phyloP scores from a whole-genome alignment of 1,284 basidiomycete species.

The Ustilago cynodontis region DNA sequence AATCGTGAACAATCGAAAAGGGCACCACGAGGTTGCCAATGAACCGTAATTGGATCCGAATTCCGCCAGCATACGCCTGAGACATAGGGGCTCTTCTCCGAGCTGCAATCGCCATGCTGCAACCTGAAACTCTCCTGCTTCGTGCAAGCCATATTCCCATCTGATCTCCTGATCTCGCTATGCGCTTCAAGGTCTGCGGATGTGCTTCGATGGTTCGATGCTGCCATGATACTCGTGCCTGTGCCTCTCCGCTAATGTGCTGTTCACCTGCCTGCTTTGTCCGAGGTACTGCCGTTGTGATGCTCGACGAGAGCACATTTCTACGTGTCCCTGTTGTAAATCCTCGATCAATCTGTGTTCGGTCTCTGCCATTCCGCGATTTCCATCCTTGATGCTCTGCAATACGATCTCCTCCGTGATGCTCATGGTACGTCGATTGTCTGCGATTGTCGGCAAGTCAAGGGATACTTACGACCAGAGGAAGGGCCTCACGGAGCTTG shows the following conservation, averaged over 20 bases:
- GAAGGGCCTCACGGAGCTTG: slow-evolving; percentile 96
- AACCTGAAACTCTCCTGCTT: too few relatives aligned
- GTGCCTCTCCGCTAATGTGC: too few relatives aligned
- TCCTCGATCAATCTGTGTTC: neutral
- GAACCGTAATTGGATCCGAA: neutral
- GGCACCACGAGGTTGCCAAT: neutral
- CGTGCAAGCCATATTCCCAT: too few relatives aligned
- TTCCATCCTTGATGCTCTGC: neutral
- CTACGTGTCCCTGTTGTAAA: neutral
- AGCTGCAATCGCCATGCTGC: too few relatives aligned
- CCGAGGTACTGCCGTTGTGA: too few relatives aligned
- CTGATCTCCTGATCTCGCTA: too few relatives aligned
- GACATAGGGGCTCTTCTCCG: too few relatives aligned
- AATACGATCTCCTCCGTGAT: slow-evolving; percentile 6
- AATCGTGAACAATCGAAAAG: neutral
- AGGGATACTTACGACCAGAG: slow-evolving; percentile 70
- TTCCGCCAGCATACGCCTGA: neutral
- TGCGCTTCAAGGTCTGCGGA: too few relatives aligned
- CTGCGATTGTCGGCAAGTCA: slow-evolving; percentile 16
- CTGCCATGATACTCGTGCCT: too few relatives aligned
- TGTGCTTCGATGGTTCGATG: too few relatives aligned
- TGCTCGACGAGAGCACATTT: too few relatives aligned
- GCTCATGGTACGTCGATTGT: slow-evolving; percentile 9
- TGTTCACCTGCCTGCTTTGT: too few relatives aligned
- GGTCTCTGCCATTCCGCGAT: neutral